Evolutionary conservation across 1,284 basidiomycete genomes (phyloP), one percentile per base, ranked within the genome.

Genomic region (Puccinia coronata): DNA sequence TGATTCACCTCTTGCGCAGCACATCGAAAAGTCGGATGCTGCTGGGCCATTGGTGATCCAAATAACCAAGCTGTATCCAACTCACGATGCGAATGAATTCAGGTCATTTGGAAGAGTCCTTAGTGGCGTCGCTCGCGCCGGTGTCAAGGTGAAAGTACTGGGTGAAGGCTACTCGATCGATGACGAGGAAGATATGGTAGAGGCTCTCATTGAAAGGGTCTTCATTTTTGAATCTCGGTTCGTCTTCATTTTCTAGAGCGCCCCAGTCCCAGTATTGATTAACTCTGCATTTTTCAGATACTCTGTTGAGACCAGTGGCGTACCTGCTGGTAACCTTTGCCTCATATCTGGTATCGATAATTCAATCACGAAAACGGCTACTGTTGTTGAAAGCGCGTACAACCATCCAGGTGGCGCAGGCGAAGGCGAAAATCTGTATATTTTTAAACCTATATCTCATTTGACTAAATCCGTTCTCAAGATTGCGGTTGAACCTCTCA

Each of bases 391-490:
- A 23, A 82, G 82, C 65, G 84, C 84, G 47, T 89, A 90, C 25
- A 65, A 80, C 25, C 47, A 25, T 41, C 51, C 74, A 70, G 77
- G 77, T 14, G 86, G 88, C 57, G 89, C 92, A 82, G 89, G 93
- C 82, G 90, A 93, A 73, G 92, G 93, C 18, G 88, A 88, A 20
- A 94, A 97, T 84, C 89, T 97, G 14, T 90, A 96, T 87, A 97
- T 98, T 86, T 97, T 98, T 91, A 90, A 91, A 43, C 96, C 97
- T 1, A 91, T 99, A 87, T 93, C 93, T 84, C 96, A 99, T 87
- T 92, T 98, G 88, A 98, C 97, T 0, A 92, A 96, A 86, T 94
- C 96, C 0, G 95, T 99, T n/a, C 90, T 99, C 83, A 99, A 99
- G 87, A 92, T 99, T 83, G 95, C 97, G 34, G 97, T 99, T 77